Percentiles rank a stretch among this genome's conserved stretches.
Evolutionary conservation across 371 early-diverging fungal genomes (phyloP).

Genomic region (Mortierella sp.): DNA sequence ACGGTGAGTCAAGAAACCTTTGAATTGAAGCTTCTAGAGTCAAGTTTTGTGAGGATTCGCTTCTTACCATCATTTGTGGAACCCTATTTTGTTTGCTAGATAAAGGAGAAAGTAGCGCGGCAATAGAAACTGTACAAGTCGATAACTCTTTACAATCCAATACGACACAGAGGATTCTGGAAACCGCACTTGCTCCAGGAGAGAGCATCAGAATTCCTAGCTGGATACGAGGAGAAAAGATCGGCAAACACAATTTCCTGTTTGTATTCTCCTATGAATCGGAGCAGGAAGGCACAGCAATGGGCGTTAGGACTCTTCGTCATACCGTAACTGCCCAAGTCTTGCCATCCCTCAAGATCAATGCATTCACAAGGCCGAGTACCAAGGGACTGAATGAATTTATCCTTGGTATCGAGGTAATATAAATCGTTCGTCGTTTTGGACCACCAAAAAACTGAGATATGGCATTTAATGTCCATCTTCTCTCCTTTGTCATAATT

Average conservation of each 20-base stretch:
- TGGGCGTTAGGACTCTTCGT: slow-evolving; percentile 76
- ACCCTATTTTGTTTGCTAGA: slow-evolving; percentile 10
- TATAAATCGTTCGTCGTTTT: no score
- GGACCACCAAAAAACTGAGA: neutral
- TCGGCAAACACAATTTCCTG: slow-evolving; percentile 86
- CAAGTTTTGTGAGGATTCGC: neutral
- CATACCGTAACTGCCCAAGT: slow-evolving; percentile 76
- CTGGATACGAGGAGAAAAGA: slow-evolving; percentile 92
- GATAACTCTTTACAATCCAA: slow-evolving; percentile 47
- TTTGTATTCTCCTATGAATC: slow-evolving; percentile 80
- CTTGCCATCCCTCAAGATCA: slow-evolving; percentile 89
- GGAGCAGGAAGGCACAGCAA: slow-evolving; percentile 74
- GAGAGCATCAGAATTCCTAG: slow-evolving; percentile 81
- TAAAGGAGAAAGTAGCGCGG: slow-evolving; percentile 15
- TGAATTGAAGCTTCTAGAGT: neutral
- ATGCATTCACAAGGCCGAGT: slow-evolving; percentile 93
- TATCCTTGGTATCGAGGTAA: slow-evolving; percentile 90
- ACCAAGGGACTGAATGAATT: slow-evolving; percentile 79
- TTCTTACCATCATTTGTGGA: neutral
- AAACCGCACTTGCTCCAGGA: slow-evolving; percentile 74
- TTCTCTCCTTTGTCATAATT: neutral
- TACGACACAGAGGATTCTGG: slow-evolving; percentile 27
- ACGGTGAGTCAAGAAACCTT: slow-evolving; percentile 38
- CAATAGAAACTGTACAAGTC: slow-evolving; percentile 27
- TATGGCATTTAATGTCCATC: no score